Percentiles rank a stretch among this genome's conserved stretches.
These are phyloP conservation scores for Curvularia sp. DNA, from an alignment of 2,329 filamentous ascomycete genomes.

Conservation along the genomic window DNA sequence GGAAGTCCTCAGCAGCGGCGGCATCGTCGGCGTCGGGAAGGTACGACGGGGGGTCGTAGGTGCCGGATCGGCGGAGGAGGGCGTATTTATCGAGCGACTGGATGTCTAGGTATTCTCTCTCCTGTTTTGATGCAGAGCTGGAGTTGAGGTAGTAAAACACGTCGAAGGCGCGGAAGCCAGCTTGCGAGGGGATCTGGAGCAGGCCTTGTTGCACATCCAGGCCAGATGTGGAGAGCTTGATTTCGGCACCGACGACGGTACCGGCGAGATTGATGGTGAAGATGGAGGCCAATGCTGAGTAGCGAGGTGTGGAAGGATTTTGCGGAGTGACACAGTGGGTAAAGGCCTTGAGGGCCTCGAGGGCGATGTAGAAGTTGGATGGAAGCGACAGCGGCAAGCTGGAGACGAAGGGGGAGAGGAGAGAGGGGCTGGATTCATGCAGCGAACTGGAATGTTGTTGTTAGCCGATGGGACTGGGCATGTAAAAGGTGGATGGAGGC, in stretches of 20 bases:
- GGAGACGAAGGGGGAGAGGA: constrained; percentile 81
- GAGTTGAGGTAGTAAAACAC: constrained; percentile 97
- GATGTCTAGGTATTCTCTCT: constrained; percentile 86
- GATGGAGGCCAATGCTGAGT: constrained; percentile 80
- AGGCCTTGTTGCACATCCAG: constrained; percentile 85
- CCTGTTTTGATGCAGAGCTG: constrained; percentile 85
- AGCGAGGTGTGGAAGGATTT: constrained; percentile 83
- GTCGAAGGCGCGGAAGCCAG: constrained; percentile 91
- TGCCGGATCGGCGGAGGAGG: constrained; percentile 81
- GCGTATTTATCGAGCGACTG: constrained; percentile 78
- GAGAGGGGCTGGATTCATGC: constrained; percentile 84
- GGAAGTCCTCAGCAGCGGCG: constrained; percentile 91
- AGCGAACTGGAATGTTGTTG: constrained; percentile 69
- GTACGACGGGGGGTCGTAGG: constrained; percentile 85
- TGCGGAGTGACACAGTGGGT: constrained; percentile 84
- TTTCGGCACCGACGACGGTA: constrained; percentile 74
- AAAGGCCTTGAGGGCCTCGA: constrained; percentile 85
- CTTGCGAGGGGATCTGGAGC: constrained; percentile 77
- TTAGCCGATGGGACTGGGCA: neutral
- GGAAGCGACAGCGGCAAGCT: constrained; percentile 83
- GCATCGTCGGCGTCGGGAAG: constrained; percentile 91
- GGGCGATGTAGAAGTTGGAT: constrained; percentile 74
- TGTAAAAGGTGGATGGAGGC: neutral
- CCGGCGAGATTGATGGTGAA: constrained; percentile 84
- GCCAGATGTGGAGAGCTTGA: constrained; percentile 84